A percentile compares a stretch with the other conserved stretches of the same genome.
Evolutionary conservation across 257 asterid species (phyloP).

Genomic region (Nicotiana knightiana): DNA sequence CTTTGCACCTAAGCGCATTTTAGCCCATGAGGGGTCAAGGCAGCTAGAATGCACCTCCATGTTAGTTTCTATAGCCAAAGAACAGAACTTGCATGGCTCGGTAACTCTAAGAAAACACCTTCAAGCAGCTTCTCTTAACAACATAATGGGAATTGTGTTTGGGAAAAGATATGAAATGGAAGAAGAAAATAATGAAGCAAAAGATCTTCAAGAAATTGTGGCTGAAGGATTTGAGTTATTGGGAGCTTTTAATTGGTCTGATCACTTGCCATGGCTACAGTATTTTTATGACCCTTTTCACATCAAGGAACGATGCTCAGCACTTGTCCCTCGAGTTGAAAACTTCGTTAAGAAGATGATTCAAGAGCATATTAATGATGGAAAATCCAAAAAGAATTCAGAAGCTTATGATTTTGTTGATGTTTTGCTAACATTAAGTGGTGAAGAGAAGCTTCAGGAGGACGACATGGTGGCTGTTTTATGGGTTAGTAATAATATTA

Average conservation of each 20-base stretch:
- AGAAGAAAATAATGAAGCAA: constrained; percentile 19
- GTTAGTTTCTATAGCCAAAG: constrained; percentile 28
- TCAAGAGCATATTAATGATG: constrained; percentile 19
- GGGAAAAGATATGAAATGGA: constrained; percentile 34
- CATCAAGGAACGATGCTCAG: constrained; percentile 32
- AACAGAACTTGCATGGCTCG: constrained; percentile 29
- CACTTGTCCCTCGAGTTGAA: constrained; percentile 33
- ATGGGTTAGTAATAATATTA: constrained; percentile 40
- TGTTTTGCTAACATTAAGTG: constrained; percentile 56
- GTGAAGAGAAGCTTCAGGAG: constrained; percentile 63
- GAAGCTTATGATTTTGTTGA: constrained; percentile 52
- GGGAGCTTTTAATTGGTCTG: constrained; percentile 58
- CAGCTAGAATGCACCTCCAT: constrained; percentile 38
- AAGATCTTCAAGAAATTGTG: constrained; percentile 40
- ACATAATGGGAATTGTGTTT: constrained; percentile 42
- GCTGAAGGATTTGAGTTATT: constrained; percentile 52
- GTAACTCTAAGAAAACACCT: constrained; percentile 39
- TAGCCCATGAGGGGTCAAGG: constrained; percentile 33
- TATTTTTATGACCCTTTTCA: constrained; percentile 38
- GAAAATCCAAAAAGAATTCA: not conserved
- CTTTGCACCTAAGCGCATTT: constrained; percentile 40
- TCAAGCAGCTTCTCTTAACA: constrained; percentile 42
- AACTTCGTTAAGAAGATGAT: constrained; percentile 35
- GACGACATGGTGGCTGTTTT: constrained; percentile 79
- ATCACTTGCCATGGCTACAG: constrained; percentile 52